These are phyloP conservation scores for Xylaria nigripes DNA, from an alignment of 495 filamentous ascomycete species.

Conservation along the genomic window DNA sequence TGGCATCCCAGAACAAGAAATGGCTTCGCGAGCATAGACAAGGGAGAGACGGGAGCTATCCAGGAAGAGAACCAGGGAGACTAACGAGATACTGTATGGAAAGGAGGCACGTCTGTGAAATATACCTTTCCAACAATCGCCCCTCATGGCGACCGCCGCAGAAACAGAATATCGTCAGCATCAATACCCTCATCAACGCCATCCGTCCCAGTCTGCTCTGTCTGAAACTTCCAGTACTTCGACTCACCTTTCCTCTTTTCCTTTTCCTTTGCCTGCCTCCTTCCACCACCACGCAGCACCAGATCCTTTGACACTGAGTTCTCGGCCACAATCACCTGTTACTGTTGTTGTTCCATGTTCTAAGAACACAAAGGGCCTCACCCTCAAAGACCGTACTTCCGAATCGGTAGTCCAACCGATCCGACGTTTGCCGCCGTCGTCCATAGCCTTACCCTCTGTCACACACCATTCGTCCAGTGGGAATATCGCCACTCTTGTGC, in stretches of 20 bases:
- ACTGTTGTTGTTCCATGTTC: conserved; percentile 11
- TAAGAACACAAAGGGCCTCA: conserved; percentile 21
- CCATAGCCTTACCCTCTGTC: conserved; percentile 43
- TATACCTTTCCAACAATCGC: conserved; percentile 2
- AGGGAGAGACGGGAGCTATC: background rate
- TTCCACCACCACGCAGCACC: background rate
- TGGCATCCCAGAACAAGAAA: background rate
- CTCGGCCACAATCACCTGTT: conserved; percentile 4
- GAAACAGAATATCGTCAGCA: conserved; percentile 9
- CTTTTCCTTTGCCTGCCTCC: conserved; percentile 10
- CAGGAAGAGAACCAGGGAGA: background rate
- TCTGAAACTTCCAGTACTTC: conserved; percentile 28
- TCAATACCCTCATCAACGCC: conserved; percentile 9
- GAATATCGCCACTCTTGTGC: conserved; percentile 27
- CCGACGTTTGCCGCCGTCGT: conserved; percentile 48
- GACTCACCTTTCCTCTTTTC: conserved; percentile 22
- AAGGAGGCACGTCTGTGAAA: background rate
- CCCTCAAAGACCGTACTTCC: conserved; percentile 14
- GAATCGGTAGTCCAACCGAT: conserved; percentile 26
- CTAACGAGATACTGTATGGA: background rate
- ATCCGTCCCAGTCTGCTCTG: conserved; percentile 20
- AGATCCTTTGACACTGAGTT: conserved; percentile 15
- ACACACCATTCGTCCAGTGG: conserved; percentile 41
- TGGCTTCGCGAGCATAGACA: background rate
- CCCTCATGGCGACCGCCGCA: background rate